These are phyloP conservation scores for Dendrocalamus latiflorus DNA, from an alignment of 202 grass and related monocot genomes.

Conservation along the genomic window DNA sequence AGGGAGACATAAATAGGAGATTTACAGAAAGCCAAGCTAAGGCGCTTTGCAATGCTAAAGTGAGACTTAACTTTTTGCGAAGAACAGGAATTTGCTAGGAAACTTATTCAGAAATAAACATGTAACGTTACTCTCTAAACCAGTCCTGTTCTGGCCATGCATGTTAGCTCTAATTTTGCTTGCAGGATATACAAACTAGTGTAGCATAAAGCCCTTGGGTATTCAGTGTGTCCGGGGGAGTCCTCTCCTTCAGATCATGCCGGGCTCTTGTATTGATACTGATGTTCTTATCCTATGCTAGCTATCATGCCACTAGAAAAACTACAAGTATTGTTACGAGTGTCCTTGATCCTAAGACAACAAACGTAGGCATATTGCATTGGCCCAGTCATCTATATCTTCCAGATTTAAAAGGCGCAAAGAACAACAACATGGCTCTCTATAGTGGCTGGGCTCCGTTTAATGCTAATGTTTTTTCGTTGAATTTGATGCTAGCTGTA, in stretches of 20 bases:
- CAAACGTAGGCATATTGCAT: too few species aligned
- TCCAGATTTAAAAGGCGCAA: too few species aligned
- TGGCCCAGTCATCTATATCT: too few species aligned
- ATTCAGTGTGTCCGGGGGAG: conserved; percentile 36
- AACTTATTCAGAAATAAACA: background rate
- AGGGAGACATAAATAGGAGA: background rate
- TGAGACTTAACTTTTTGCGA: background rate
- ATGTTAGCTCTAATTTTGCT: background rate
- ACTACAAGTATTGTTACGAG: too few species aligned
- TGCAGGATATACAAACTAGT: background rate
- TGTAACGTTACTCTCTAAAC: background rate
- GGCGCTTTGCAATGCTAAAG: background rate
- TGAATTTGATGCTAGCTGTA: too few species aligned
- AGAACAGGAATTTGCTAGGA: background rate
- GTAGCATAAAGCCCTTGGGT: conserved; percentile 44
- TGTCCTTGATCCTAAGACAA: too few species aligned
- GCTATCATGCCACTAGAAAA: too few species aligned
- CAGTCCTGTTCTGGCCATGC: background rate
- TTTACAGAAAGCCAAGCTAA: background rate
- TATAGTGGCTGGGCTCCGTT: too few species aligned
- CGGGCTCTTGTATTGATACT: conserved; percentile 49
- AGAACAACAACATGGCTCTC: too few species aligned
- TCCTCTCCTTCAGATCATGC: conserved; percentile 59
- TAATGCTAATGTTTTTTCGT: too few species aligned
- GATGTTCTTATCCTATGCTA: too few species aligned